Conservation (phyloP, 805 yeast species). For the Metschnikowia kofuensis region DNA sequence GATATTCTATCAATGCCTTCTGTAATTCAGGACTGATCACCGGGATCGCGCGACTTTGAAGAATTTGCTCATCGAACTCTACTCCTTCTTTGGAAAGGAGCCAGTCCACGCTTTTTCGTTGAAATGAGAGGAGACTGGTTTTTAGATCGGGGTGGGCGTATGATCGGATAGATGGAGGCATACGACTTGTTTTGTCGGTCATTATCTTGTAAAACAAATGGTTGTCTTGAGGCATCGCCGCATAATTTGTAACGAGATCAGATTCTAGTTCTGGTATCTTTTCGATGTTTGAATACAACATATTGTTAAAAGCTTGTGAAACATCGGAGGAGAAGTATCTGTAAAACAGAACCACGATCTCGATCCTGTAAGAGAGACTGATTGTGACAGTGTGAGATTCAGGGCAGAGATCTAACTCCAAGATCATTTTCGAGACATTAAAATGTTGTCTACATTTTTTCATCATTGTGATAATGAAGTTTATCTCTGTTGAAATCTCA, state of each 20-base stretch:
- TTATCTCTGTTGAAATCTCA: conserved; percentile 11
- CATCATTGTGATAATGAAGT: conserved; percentile 12
- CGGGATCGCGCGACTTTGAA: conserved; percentile 20
- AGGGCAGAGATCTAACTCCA: conserved; percentile 8
- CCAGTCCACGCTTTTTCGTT: conserved; percentile 56
- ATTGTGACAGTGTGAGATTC: conserved; percentile 3
- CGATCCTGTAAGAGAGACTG: conserved; percentile 8
- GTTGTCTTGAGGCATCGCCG: conserved; percentile 25
- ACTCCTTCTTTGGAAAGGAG: conserved; percentile 50
- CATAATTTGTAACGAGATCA: background rate
- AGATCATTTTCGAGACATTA: conserved; percentile 2
- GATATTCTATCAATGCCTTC: conserved; percentile 3
- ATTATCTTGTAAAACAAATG: conserved; percentile 49
- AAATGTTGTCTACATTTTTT: conserved; percentile 16
- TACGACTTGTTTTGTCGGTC: conserved; percentile 40
- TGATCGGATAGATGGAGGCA: conserved; percentile 18
- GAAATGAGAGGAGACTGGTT: conserved; percentile 47
- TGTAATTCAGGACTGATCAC: conserved; percentile 17
- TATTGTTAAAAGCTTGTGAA: conserved; percentile 6
- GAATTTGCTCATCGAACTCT: conserved; percentile 25
- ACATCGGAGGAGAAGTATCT: conserved; percentile 20
- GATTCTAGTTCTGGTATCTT: background rate
- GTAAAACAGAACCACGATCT: conserved; percentile 10
- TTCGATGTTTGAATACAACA: conserved; percentile 1
- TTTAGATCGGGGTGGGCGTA: conserved; percentile 43